Base-by-base conservation (phyloP, 257 asterid genomes). In the Lycium ferocissimum region DNA sequence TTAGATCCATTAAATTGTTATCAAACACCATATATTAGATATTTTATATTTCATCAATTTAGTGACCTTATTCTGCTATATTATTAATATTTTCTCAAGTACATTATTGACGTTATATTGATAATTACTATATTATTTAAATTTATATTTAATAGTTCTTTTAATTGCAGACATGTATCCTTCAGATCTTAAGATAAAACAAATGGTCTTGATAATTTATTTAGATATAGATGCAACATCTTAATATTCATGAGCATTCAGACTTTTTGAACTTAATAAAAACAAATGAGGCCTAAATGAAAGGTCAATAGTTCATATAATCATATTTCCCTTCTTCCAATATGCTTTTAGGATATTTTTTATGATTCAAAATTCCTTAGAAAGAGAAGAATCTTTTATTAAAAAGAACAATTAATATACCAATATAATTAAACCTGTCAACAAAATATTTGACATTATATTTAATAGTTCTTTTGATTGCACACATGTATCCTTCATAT, bases 301-400 rank as follows among this genome's bases (percentile, higher is more conserved):
- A 67, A 67, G 22, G 51, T 7, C 20, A 7, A 59, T 59, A 37
- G 53, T 69, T 9, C 51, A 69, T 15, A 69, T 7, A 26, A 33
- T 33, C 33, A 26, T 38, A 70, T n/a, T 33, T 38, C 79, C 33
- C 22, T 4, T 18, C 0, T 72, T 72, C 18, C 59, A 20, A 73
- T 2, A 73, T 73, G 26, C 43, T 71, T 71, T 71, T 18, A 18
- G 10, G 37, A n/a, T 43, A 3, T 14, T 9, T 20, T 45, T 75
- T 20, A 49, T 11, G 15, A 73, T 75, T 75, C 20, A 22, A 75
- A 75, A 49, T 75, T 75, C n/a, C 59, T 11, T 47, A 49, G 81
- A 49, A 75, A 20, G 40, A 75, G 61, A 49, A 47, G 56, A 10
- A 6, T 20, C 7, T 38, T 1, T 37, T 18, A 1, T 5, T 11